Evolutionary conservation across 2,329 filamentous ascomycete genomes (phyloP).

Genomic region (Teratosphaeria epicoccoides): DNA sequence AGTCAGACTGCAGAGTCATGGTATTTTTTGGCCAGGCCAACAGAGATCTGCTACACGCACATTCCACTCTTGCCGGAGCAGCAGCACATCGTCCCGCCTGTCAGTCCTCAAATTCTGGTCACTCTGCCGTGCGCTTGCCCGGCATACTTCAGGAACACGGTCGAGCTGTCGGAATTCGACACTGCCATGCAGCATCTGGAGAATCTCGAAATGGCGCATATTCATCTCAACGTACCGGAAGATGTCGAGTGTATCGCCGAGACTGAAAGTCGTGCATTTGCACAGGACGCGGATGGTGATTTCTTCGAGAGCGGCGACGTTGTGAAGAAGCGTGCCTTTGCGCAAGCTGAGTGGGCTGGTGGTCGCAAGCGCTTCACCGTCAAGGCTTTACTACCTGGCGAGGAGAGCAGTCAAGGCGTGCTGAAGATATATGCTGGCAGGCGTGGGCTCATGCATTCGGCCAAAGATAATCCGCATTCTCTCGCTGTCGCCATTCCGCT

Average conservation of each 20-base stretch:
- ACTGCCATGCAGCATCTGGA: slow-evolving; percentile 78
- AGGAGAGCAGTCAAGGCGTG: slow-evolving; percentile 69
- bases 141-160: slow-evolving; percentile 70
- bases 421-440: slow-evolving; percentile 91
- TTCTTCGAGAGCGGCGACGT: slow-evolving; percentile 85
- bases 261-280: slow-evolving; percentile 73
- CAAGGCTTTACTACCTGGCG: slow-evolving; percentile 82
- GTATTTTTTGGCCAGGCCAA: slow-evolving; percentile 87
- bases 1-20: slow-evolving; percentile 67
- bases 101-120: slow-evolving; percentile 75
- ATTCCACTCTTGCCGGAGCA: slow-evolving; percentile 78
- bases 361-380: slow-evolving; percentile 85
- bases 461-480: slow-evolving; percentile 89
- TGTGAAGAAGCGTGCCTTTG: slow-evolving; percentile 72
- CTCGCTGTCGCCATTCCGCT: slow-evolving; percentile 84
- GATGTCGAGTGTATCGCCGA: slow-evolving; percentile 90
- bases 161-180: slow-evolving; percentile 82
- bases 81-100: slow-evolving; percentile 83
- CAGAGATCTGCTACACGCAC: slow-evolving; percentile 91
- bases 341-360: slow-evolving; percentile 83
- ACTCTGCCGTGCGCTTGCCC: slow-evolving; percentile 79
- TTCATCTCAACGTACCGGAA: slow-evolving; percentile 75
- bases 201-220: slow-evolving; percentile 83
- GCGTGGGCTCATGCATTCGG: slow-evolving; percentile 91
- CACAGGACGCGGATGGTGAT: slow-evolving; percentile 78